Percentiles rank a stretch among this genome's conserved stretches.
Conservation (phyloP, 2,329 filamentous ascomycete genomes). For the Didymella glomerata region DNA sequence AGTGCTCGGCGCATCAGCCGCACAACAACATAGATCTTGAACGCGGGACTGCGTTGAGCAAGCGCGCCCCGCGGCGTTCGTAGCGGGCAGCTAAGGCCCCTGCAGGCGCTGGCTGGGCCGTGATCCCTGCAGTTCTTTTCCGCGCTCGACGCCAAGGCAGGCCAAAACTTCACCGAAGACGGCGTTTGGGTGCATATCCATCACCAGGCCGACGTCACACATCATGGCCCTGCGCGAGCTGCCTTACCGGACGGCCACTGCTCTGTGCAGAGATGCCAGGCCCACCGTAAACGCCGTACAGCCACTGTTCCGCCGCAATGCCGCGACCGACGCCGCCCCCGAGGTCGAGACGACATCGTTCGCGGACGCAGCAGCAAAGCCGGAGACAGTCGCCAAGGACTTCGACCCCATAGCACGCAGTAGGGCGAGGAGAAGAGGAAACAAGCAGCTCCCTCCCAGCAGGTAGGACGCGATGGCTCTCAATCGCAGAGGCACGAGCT, state of each 20-base stretch:
- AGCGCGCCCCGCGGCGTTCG: conserved; percentile 2
- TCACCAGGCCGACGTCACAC: conserved; percentile 26
- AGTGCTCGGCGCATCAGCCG: conserved; percentile 1
- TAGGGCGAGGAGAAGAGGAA: conserved; percentile 53
- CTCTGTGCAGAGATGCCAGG: conserved; percentile 36
- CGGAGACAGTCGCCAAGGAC: conserved; percentile 53
- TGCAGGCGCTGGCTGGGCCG: not conserved
- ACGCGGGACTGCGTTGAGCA: not conserved
- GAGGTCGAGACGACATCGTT: conserved; percentile 61
- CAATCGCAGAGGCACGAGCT: not conserved
- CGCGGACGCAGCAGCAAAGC: conserved; percentile 50
- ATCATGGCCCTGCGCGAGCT: conserved; percentile 51
- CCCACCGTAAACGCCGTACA: conserved; percentile 32
- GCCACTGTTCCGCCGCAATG: conserved; percentile 55
- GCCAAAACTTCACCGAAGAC: conserved; percentile 25
- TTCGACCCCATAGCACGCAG: conserved; percentile 61
- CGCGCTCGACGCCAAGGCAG: conserved; percentile 16
- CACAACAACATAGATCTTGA: not conserved
- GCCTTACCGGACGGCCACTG: conserved; percentile 41
- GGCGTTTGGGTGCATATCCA: conserved; percentile 14
- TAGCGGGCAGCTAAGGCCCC: conserved; percentile 1
- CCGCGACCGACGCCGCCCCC: conserved; percentile 54
- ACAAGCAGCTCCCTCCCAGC: conserved; percentile 59
- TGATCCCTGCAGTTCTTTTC: conserved; percentile 26
- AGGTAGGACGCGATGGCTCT: conserved; percentile 53